Conservation (phyloP, 2,329 filamentous ascomycete genomes). For the Fonsecaea monophora region DNA sequence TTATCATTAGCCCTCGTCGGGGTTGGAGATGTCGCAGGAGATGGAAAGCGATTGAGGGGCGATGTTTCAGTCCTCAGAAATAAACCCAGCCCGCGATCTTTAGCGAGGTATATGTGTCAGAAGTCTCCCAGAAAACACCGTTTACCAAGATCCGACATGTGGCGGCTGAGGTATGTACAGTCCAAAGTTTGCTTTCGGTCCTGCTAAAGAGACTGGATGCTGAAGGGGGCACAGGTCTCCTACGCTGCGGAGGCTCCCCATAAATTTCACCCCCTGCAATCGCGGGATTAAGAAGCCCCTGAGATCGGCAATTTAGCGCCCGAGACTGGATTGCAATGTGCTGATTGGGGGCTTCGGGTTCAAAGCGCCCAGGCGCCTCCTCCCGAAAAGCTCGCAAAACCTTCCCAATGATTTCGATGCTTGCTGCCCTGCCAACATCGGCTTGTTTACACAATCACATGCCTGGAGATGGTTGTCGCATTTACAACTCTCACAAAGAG, state of each 20-base stretch:
- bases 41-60: not conserved
- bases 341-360: conserved; percentile 11
- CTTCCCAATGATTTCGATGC: conserved; percentile 4
- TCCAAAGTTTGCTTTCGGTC: not conserved
- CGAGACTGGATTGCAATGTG: not conserved
- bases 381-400: conserved; percentile 12
- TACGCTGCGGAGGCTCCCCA: not conserved
- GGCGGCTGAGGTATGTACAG: not conserved
- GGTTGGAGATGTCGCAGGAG: not conserved
- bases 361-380: not conserved
- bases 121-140: not conserved
- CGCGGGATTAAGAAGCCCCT: conserved; percentile 6
- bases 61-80: not conserved
- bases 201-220: not conserved
- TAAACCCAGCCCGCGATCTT: not conserved
- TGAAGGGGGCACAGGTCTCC: not conserved
- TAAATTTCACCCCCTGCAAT: conserved; percentile 9
- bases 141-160: not conserved
- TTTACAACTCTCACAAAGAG: not conserved
- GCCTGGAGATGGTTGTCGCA: not conserved
- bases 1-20: not conserved
- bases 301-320: conserved; percentile 9
- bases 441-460: conserved; percentile 11
- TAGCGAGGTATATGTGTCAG: not conserved
- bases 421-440: conserved; percentile 21